A percentile compares a stretch with the other conserved stretches of the same genome.
Conservation (phyloP, 148 eudicot species). For the Rhododendron molle region DNA sequence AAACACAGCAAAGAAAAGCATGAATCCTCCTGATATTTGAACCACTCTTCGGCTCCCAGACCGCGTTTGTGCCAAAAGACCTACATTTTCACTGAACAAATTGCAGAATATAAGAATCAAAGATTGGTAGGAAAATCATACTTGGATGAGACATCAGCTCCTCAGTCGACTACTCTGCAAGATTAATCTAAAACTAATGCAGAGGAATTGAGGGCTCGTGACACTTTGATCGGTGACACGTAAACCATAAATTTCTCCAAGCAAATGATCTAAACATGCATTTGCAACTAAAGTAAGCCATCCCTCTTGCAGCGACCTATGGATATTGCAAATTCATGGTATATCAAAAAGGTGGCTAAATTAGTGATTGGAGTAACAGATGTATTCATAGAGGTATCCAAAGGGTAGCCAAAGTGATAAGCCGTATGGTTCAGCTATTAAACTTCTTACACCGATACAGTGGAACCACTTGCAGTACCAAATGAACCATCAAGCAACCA, state of each 20-base stretch:
- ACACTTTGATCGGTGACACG: not conserved
- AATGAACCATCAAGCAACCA: slow-evolving; percentile 64
- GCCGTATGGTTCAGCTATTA: not conserved
- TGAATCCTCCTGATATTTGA: slow-evolving; percentile 73
- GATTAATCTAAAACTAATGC: not conserved
- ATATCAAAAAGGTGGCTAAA: too few species aligned
- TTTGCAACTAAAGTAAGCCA: not conserved
- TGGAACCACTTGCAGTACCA: slow-evolving; percentile 68
- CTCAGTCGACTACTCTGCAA: not conserved
- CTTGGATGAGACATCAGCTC: not conserved
- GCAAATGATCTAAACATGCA: not conserved
- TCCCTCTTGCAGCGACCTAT: not conserved
- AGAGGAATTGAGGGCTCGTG: not conserved
- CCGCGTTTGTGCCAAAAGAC: slow-evolving; percentile 65
- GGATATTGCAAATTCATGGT: not conserved
- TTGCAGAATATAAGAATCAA: slow-evolving; percentile 5
- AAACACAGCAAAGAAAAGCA: slow-evolving; percentile 74
- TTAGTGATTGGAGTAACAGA: too few species aligned
- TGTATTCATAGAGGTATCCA: too few species aligned
- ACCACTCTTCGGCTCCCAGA: slow-evolving; percentile 81
- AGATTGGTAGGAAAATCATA: not conserved
- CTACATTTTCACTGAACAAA: slow-evolving; percentile 64
- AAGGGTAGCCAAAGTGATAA: too few species aligned
- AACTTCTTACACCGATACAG: slow-evolving; percentile 70
- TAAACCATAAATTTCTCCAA: not conserved